A percentile compares a stretch with the other conserved stretches of the same genome.
phyloP scores from a whole-genome alignment of 2,329 filamentous ascomycete species.

The Zalaria obscura region DNA sequence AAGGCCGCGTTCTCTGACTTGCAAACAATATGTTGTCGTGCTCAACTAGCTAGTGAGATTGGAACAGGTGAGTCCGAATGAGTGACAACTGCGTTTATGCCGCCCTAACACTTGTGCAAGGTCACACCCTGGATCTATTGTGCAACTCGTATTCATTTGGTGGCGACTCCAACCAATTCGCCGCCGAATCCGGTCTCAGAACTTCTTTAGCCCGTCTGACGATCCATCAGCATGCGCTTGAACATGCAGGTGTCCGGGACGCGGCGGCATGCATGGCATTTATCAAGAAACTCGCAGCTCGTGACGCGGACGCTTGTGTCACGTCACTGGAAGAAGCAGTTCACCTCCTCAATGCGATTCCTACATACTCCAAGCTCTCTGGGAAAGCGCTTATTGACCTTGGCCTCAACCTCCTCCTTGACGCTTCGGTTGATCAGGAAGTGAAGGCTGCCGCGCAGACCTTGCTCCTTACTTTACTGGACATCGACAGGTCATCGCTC shows the following conservation, averaged over 20 bases:
- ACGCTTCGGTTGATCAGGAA: neutral
- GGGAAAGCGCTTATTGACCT: neutral
- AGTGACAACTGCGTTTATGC: too few species aligned
- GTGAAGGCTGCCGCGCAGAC: constrained; percentile 4
- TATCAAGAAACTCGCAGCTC: neutral
- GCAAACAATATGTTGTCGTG: neutral
- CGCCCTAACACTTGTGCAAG: too few species aligned
- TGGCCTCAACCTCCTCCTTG: neutral
- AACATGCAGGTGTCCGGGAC: neutral
- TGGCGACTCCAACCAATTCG: neutral
- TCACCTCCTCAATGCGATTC: neutral
- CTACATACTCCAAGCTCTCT: neutral
- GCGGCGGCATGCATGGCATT: neutral
- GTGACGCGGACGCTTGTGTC: constrained; percentile 4
- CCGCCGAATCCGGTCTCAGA: constrained; percentile 2
- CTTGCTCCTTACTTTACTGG: neutral
- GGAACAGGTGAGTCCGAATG: too few species aligned
- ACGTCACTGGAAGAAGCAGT: constrained; percentile 1
- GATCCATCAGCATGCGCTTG: neutral
- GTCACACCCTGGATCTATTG: too few species aligned
- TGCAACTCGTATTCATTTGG: constrained; percentile 1
- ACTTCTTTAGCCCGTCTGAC: neutral
- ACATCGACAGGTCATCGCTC: neutral
- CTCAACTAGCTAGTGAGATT: too few species aligned
- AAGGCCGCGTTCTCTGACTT: constrained; percentile 23